Base-by-base conservation (phyloP, 176 grass and related monocot species). In the Oryza officinalis region DNA sequence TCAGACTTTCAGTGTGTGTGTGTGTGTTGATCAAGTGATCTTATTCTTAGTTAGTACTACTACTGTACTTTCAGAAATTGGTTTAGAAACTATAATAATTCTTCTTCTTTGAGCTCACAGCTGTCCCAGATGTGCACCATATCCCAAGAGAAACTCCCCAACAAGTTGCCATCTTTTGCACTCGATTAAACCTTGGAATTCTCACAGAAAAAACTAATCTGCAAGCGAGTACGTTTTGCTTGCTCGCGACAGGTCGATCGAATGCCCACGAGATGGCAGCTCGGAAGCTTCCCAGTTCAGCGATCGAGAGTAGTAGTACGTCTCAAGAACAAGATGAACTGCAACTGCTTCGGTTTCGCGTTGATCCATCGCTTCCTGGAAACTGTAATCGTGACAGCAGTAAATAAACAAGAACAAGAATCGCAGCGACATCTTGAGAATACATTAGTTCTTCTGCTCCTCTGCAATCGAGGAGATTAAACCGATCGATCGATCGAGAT, bases 251-350 rank as follows among this genome's bases (percentile, higher is more conserved):
- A 86, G 75, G 14, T 47, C 45, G 45, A 67, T 49, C 81, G 71
- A 41, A 65, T 31, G 63, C 74, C 77, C 77, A 87, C 84, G 43
- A 75, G 80, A 80, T 50, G 69, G 80, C 80, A 90, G 84, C 84
- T 87, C 47, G 83, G 84, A 90, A 90, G 69, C 88, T 87, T 90
- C 84, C 46, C 5, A 74, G 47, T 79, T 61, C 80, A 81, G 82
- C 50, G 50, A 54, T 54, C 50, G 50, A 54, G 50, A 54, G 50
- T 50, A 2, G 37, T 8, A 38, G 37, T 38, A 38, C 37, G 37
- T 60, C 49, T 84, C 69, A 75, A 61, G 43, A 68, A 74, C 65
- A 31, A 76, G 79, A 60, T 59, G 68, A 26, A 35, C 33, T n/a
- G 22, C 54, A 38, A 38, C 37, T 38, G 37, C 37, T 60, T 60